Base-by-base conservation (phyloP, 2,329 filamentous ascomycete genomes). In the Diplodia mutila region DNA sequence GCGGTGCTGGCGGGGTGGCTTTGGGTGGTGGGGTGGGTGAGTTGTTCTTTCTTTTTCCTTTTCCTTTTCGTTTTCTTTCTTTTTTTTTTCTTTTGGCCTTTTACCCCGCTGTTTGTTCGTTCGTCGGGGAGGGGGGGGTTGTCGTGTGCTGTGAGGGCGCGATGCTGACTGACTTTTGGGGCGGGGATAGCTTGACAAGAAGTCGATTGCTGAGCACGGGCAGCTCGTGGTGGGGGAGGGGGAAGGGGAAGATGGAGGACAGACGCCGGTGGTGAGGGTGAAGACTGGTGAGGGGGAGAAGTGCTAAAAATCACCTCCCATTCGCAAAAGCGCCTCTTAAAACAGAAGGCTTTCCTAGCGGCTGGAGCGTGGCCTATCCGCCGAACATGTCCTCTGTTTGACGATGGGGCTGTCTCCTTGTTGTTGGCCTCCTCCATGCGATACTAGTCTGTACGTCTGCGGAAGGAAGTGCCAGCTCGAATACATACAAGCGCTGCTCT, bases 1-100 rank as follows among this genome's bases (percentile, higher is more conserved):
- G 72, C 73, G 6, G 64, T 49, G 55, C 5, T 61, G 39, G 55
- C 18, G 7, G 55, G 39, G 55, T 51, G 51, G 61, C 12, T 64
- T 46, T 23, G 61, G 46, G 46, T 39, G n/a, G 61, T 64, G n/a
- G 27, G 39, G 42, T 64, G 61, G 61, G 57, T 61, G 25, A 48
- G 57, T 61, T 2, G 8, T 1, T 5, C 3, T 4, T 9, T 12
- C 14, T 57, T 27, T 23, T 32, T 34, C 39, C 4, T 21, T 21
- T 21, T 42, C 9, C n/a, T 48, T 25, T 7, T 16, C n/a, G n/a
- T n/a, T 29, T 25, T 37, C 12, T 16, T 46, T 16, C 34, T 16
- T 61, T 46, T 25, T 14, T 27, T n/a, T 27, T 7, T 14, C 5
- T 3, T 18, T n/a, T n/a, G n/a, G n/a, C n/a, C n/a, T n/a, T n/a